Evolutionary conservation across 192 early-diverging fungal species (phyloP).

Genomic region (Mycoemilia scoparia): DNA sequence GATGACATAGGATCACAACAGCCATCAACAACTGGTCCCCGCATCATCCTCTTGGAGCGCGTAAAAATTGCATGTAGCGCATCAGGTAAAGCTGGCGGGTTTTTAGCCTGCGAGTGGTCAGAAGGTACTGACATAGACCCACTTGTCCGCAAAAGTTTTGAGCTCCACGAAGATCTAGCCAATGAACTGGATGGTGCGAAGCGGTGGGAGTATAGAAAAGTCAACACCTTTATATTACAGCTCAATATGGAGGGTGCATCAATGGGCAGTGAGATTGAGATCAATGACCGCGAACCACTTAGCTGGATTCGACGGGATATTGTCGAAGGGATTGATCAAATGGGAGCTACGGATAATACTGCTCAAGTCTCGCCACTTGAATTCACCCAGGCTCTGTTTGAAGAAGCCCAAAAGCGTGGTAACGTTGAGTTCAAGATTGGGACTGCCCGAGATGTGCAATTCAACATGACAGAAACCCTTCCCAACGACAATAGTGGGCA

Average conservation of each 20-base stretch:
- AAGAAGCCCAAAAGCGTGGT: conserved; percentile 17
- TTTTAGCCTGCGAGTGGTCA: conserved; percentile 28
- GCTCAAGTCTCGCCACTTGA: conserved; percentile 28
- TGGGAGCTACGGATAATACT: conserved; percentile 13
- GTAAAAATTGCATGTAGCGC: conserved; percentile 26
- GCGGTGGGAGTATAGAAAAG: conserved; percentile 20
- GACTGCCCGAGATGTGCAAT: conserved; percentile 1
- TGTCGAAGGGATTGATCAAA: conserved; percentile 19
- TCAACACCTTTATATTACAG: conserved; percentile 25
- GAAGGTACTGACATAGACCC: conserved; percentile 27
- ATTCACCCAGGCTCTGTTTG: conserved; percentile 14
- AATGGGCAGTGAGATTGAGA: conserved; percentile 11
- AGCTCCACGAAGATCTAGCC: conserved; percentile 24
- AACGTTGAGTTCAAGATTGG: conserved; percentile 1
- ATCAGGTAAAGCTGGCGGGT: conserved; percentile 26
- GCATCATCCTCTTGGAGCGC: conserved; percentile 22
- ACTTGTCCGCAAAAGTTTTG: conserved; percentile 28
- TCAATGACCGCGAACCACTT: conserved; percentile 13
- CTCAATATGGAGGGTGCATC: conserved; percentile 5
- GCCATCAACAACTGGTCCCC: no score
- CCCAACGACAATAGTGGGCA: background rate
- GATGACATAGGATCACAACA: no score
- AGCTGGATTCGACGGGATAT: conserved; percentile 18
- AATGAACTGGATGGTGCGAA: conserved; percentile 13
- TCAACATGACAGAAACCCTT: conserved; percentile 1